Base-by-base conservation (phyloP, 2,329 filamentous ascomycete species). In the Gnomoniopsis smithogilvyi region DNA sequence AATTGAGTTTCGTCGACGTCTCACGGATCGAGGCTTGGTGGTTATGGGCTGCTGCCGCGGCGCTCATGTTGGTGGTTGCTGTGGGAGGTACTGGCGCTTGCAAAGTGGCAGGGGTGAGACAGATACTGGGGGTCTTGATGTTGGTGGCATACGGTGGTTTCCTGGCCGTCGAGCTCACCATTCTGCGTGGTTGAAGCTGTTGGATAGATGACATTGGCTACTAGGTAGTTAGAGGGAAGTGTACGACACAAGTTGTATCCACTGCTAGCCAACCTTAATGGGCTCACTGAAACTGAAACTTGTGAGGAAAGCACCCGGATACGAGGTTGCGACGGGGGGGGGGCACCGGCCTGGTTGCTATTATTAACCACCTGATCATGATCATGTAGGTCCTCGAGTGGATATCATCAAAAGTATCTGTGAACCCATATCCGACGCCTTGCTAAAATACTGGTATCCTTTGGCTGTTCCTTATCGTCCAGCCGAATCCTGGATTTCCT, bases 1-100 rank as follows among this genome's bases (percentile, higher is more conserved):
- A 43, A 2, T n/a, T 30, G 52, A 51, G 50, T n/a, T 54, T 53
- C 26, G 60, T 62, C 12, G 49, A 38, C 8, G 26, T 62, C 17
- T 46, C 60, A 19, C 56, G 60, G 14, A 62, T 62, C 43, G 60
- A 62, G 48, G 60, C 60, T 6, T 62, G 60, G 60, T 62, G 60
- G 60, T 30, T 62, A 7, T 62, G 60, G 60, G 54, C 45, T 15
- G 52, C 60, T 17, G 49, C 60, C 17, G 54, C 57, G 21, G 36
- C 36, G 8, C 43, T 62, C 26, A 41, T 51, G 6, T 14, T 46
- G 12, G 46, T 62, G 14, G 52, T 62, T n/a, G 38, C 48, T 30
- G 19, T 62, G 14, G 60, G 60, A 11, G 60, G 60, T 10, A 62
- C 36, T 22, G 26, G 50, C 3, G 36, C 59, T 12, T 53, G 43